Base-by-base conservation (phyloP, 176 grass and related monocot genomes). In the Tuctoria greenei region DNA sequence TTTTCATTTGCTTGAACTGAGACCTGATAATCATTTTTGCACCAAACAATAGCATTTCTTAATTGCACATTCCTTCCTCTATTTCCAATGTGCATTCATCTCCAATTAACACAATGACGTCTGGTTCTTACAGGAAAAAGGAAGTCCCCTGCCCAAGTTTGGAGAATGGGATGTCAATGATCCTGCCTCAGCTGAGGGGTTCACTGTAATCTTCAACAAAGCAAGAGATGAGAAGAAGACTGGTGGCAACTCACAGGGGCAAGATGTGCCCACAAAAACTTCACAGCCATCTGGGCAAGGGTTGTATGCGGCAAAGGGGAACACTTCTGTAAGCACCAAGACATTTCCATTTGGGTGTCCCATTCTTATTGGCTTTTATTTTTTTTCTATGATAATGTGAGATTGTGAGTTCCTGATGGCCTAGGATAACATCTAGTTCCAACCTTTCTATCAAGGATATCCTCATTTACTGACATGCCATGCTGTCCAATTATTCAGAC, bases 161-260 rank as follows among this genome's bases (percentile, higher is more conserved):
- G 76, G 76, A 37, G 76, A 78, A 67, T 78, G 76, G 76, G 76
- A 78, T 67, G 76, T 78, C 23, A 78, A 78, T 52, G 75, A 78
- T n/a, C 76, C 76, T 18, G 63, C 76, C 65, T 85, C 67, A 66
- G 82, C 82, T 20, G 82, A 85, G 58, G 77, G 84, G 5, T 86
- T 86, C 64, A 86, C 84, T 2, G 71, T 86, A 40, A 86, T 86
- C 41, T 86, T 86, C 51, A 86, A 86, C 65, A 86, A 86, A 86
- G 84, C 84, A 26, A 73, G 84, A 69, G 77, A 75, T 56, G 84
- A 86, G 71, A 86, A 72, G 55, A 86, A 86, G 64, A 75, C 84
- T 35, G 79, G 73, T 57, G 49, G 55, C 37, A 87, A 72, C 14
- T 46, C 66, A 43, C 66, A 61, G 21, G 73, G 68, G 31, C 57